Evolutionary conservation across 108 stramenopile genomes (phyloP), one percentile per base, ranked within the genome.

Genomic region (Fragilariopsis cylindrus): DNA sequence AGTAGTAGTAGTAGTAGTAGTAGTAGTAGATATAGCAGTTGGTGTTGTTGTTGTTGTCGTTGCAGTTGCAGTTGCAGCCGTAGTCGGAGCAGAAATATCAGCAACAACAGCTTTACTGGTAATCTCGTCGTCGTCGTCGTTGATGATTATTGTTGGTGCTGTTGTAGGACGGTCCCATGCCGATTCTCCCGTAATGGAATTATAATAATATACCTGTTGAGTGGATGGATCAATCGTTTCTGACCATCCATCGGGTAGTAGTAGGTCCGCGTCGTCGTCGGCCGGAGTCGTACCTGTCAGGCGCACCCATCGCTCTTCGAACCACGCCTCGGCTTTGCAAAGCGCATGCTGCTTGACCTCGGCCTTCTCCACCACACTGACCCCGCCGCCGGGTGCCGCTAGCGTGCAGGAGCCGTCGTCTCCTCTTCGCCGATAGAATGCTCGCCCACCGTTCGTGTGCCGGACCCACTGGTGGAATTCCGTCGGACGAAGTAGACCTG

Each of bases 201-300:
- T 87, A 62, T 84, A 88, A 54, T 79, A 88, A 70, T 88, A 91
- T 15, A 79, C 71, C 18, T 71, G 42, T 42, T 82, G 85, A 18
- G 70, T 70, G 39, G 60, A 41, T 46, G 81, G 77, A 82, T 91
- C 87, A 3, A 47, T 76, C 41, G 50, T 40, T 44, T 81, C 79
- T 41, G 47, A 43, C 90, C 87, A 87, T 48, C 80, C 84, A 40
- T 72, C 55, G 3, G 84, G 84, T 3, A 85, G 74, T 30, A 13
- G 39, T 30, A 7, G 21, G 15, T 53, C 15, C 52, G 13, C 15
- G 11, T 15, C 52, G 52, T 15, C 52, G 52, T 11, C 52, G 11
- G 0, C 39, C 13, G 9, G 12, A 9, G 57, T 57, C 13, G 57
- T 7, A 13, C 30, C 15, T 6, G 30, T 57, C 19, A 60, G n/a